Percentiles rank a stretch among this genome's conserved stretches.
phyloP scores from a whole-genome alignment of 2,329 filamentous ascomycete species.

The Arthrobotrys sphaeroides region DNA sequence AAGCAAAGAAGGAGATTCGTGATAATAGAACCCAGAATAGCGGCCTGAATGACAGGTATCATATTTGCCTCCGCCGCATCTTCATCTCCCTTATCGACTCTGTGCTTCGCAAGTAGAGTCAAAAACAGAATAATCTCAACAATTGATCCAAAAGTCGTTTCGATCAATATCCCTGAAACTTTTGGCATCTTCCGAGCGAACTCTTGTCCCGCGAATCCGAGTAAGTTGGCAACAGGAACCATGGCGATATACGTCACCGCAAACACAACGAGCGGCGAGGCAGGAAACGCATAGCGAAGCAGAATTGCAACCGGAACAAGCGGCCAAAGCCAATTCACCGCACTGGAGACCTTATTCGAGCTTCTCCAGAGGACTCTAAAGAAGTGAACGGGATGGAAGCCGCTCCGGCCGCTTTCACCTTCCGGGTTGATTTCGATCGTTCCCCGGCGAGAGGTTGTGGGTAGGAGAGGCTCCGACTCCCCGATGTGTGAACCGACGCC shows the following conservation, averaged over 20 bases:
- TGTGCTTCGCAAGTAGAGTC: conserved; percentile 70
- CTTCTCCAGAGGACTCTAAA: conserved; percentile 72
- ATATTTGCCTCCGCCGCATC: conserved; percentile 59
- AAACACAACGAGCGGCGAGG: conserved; percentile 72
- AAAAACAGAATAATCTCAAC: conserved; percentile 87
- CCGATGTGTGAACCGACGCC: neutral
- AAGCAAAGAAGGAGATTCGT: conserved; percentile 83
- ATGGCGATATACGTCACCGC: conserved; percentile 78
- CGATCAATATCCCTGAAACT: conserved; percentile 72
- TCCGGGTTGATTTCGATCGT: conserved; percentile 61
- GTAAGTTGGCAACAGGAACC: conserved; percentile 77
- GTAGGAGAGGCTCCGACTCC: conserved; percentile 29
- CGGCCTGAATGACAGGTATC: conserved; percentile 79
- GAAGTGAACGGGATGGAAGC: conserved; percentile 73
- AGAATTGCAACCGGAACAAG: conserved; percentile 57
- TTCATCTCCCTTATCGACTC: conserved; percentile 61
- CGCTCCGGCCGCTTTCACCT: conserved; percentile 75
- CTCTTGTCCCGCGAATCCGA: conserved; percentile 78
- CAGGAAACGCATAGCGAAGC: conserved; percentile 65
- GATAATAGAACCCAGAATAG: conserved; percentile 82
- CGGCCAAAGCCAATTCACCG: conserved; percentile 66
- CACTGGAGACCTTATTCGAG: conserved; percentile 70
- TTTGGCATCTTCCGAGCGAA: conserved; percentile 78
- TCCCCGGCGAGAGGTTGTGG: neutral
- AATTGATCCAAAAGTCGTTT: conserved; percentile 74